These are phyloP conservation scores for Epichloe scottii DNA, from an alignment of 2,329 filamentous ascomycete species.

Conservation along the genomic window DNA sequence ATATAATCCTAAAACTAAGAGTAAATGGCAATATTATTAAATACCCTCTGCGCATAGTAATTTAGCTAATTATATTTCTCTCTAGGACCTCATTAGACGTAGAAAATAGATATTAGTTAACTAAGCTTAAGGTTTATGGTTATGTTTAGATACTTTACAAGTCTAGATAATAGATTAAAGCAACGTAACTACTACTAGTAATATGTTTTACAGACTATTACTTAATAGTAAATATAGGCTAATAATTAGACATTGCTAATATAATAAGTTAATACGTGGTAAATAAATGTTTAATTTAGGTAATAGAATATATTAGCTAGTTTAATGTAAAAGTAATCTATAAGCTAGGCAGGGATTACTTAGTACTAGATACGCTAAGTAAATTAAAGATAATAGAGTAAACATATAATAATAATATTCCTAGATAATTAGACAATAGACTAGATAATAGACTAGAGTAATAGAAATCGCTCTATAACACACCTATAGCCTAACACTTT, in stretches of 20 bases:
- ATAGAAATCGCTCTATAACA: neutral
- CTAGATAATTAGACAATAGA: neutral
- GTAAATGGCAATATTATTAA: no score
- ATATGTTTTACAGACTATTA: neutral
- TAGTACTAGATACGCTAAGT: neutral
- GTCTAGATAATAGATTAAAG: neutral
- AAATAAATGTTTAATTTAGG: neutral
- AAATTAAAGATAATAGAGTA: neutral
- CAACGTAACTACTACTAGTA: neutral
- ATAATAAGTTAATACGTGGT: neutral
- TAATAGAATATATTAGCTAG: neutral
- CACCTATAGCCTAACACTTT: no score
- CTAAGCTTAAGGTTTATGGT: neutral
- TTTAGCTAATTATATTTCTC: neutral
- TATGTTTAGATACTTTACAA: neutral
- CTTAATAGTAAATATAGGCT: neutral
- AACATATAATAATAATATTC: no score
- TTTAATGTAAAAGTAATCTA: neutral
- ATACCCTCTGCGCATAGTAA: neutral
- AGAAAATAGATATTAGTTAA: neutral
- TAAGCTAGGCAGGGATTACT: neutral
- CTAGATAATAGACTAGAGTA: neutral
- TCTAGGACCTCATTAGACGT: neutral
- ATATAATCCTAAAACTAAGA: neutral
- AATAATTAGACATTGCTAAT: neutral